Conservation (phyloP, 208 protist species). For the Acanthamoeba royreba region DNA sequence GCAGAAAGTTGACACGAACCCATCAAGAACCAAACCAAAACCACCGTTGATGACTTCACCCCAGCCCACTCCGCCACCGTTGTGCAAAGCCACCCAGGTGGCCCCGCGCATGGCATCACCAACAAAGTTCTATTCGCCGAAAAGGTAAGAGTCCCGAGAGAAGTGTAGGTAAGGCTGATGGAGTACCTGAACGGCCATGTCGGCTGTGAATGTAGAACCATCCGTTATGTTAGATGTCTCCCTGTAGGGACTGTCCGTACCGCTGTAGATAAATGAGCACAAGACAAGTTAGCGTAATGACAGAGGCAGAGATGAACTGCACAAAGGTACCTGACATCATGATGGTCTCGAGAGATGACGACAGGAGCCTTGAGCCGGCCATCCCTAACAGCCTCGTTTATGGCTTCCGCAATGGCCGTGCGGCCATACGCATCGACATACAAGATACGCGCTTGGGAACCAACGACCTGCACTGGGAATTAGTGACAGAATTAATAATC, state of each 20-base stretch:
- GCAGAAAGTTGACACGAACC: too few relatives aligned
- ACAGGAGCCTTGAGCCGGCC: constrained; percentile 73
- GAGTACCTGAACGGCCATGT: constrained; percentile 87
- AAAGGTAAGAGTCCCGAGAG: too few relatives aligned
- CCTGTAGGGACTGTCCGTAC: constrained; percentile 83
- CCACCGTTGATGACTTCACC: constrained; percentile 88
- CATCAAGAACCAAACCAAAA: constrained; percentile 88
- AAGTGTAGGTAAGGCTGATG: too few relatives aligned
- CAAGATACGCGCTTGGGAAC: constrained; percentile 87
- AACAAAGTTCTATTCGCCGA: constrained; percentile 61
- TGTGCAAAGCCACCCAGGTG: constrained; percentile 86
- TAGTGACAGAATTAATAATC: too few relatives aligned
- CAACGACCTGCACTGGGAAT: constrained; percentile 75
- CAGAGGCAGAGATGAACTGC: neutral
- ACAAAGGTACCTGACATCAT: constrained; percentile 79
- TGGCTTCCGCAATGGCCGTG: constrained; percentile 76
- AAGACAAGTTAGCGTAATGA: too few relatives aligned
- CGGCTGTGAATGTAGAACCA: constrained; percentile 81
- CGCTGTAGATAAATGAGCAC: constrained; percentile 37
- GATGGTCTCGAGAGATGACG: constrained; percentile 85
- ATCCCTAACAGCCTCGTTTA: constrained; percentile 82
- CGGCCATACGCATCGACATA: constrained; percentile 80
- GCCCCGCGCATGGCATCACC: constrained; percentile 81
- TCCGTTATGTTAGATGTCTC: constrained; percentile 87
- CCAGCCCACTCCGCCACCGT: constrained; percentile 87